Evolutionary conservation across 495 filamentous ascomycete species (phyloP).

Genomic region (Penicillium cinerascens): DNA sequence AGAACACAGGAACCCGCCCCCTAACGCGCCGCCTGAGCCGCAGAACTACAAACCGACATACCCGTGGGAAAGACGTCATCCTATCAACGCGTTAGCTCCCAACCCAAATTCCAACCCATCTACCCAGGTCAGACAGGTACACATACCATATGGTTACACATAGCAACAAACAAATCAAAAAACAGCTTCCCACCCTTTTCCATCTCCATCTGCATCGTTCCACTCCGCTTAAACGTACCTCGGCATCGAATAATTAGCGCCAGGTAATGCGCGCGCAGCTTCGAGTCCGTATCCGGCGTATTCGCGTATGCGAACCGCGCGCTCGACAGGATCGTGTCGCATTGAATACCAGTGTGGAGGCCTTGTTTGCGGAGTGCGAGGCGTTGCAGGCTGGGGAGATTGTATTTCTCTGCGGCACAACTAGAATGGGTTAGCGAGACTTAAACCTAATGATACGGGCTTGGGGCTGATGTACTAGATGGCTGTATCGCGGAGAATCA

Average conservation of each 20-base stretch:
- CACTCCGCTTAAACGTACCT: conserved; percentile 84
- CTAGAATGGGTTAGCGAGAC: conserved; percentile 14
- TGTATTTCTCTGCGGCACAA: conserved; percentile 80
- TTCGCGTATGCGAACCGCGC: conserved; percentile 85
- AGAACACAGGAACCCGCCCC: conserved; percentile 3
- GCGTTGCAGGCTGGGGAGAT: conserved; percentile 75
- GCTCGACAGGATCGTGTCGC: conserved; percentile 75
- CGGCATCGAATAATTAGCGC: conserved; percentile 84
- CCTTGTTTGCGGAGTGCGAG: conserved; percentile 84
- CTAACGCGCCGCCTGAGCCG: conserved; percentile 3
- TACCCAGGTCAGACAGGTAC: conserved; percentile 1
- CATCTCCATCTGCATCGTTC: conserved; percentile 97
- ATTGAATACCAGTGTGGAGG: conserved; percentile 74
- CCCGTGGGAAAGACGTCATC: conserved; percentile 21
- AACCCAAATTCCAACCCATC: background rate
- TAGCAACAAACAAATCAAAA: conserved; percentile 89
- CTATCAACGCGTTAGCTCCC: conserved; percentile 6
- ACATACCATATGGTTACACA: conserved; percentile 81
- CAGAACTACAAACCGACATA: conserved; percentile 20
- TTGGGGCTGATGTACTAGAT: conserved; percentile 56
- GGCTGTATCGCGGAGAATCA: conserved; percentile 81
- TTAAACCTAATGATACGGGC: background rate
- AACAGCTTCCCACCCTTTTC: conserved; percentile 79
- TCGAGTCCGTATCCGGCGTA: conserved; percentile 84
- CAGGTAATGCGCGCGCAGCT: conserved; percentile 85